phyloP scores from a whole-genome alignment of 257 asterid genomes.

The Anisodus tanguticus region DNA sequence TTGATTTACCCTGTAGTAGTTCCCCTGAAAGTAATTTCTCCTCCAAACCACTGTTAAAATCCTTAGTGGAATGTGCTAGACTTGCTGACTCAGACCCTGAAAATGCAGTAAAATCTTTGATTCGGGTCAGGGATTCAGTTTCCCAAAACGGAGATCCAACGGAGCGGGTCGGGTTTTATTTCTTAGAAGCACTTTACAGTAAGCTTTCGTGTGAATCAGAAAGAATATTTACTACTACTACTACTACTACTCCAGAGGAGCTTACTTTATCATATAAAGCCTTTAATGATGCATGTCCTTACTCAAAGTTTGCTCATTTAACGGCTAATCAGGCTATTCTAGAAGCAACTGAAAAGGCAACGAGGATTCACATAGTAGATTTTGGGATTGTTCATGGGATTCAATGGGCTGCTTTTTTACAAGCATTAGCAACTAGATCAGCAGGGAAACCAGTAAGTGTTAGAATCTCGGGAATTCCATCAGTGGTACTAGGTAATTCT shows the following conservation, averaged over 20 bases:
- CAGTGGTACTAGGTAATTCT: conserved; percentile 64
- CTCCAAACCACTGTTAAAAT: conserved; percentile 58
- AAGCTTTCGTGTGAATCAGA: conserved; percentile 46
- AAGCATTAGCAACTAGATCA: conserved; percentile 90
- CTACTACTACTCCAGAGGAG: conserved; percentile 65
- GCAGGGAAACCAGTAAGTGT: conserved; percentile 74
- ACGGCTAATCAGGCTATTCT: conserved; percentile 95
- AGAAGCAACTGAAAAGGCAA: conserved; percentile 70
- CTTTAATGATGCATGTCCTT: conserved; percentile 90
- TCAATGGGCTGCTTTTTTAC: conserved; percentile 97
- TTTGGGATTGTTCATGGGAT: conserved; percentile 93
- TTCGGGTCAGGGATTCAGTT: conserved; percentile 61
- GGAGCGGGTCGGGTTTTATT: conserved; percentile 77
- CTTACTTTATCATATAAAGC: conserved; percentile 73
- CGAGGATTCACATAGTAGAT: conserved; percentile 81
- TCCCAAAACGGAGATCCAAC: conserved; percentile 70
- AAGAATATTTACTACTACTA: conserved; percentile 43
- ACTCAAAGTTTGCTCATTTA: conserved; percentile 84
- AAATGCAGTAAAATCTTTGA: conserved; percentile 58
- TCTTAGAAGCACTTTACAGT: conserved; percentile 71
- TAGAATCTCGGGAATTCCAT: conserved; percentile 91
- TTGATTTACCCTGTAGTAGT: conserved; percentile 41
- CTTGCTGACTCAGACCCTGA: conserved; percentile 70
- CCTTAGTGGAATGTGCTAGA: conserved; percentile 68
- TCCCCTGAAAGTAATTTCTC: conserved; percentile 50